Conservation (phyloP, 2,329 filamentous ascomycete genomes). For the Bipolaris cookei region DNA sequence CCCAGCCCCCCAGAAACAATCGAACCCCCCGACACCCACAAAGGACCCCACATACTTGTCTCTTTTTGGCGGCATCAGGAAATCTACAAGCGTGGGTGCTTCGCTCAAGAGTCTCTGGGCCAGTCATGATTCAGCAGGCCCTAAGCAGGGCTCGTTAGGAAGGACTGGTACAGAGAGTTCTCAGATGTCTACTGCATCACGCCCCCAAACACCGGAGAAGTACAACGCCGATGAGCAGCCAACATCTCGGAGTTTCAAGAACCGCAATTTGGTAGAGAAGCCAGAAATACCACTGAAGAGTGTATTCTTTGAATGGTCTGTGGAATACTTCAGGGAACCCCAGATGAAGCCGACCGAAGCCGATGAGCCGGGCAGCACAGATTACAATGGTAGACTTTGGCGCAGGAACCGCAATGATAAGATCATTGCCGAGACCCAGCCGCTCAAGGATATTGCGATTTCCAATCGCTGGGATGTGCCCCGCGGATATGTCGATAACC, state of each 20-base stretch:
- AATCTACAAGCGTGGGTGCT: slow-evolving; percentile 69
- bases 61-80: slow-evolving; percentile 63
- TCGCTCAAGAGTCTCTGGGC: slow-evolving; percentile 68
- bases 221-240: slow-evolving; percentile 79
- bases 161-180: slow-evolving; percentile 64
- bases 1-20: slow-evolving; percentile 50
- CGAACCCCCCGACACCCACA: slow-evolving; percentile 57
- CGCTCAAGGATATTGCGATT: slow-evolving; percentile 86
- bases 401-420: slow-evolving; percentile 88
- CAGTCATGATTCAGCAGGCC: slow-evolving; percentile 40
- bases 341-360: slow-evolving; percentile 97
- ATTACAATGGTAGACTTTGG: slow-evolving; percentile 96
- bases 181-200: slow-evolving; percentile 73
- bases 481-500: slow-evolving; percentile 83
- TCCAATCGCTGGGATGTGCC: slow-evolving; percentile 86
- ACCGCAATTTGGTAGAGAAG: slow-evolving; percentile 63
- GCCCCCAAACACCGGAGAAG: slow-evolving; percentile 64
- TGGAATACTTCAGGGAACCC: slow-evolving; percentile 95
- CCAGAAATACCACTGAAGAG: slow-evolving; percentile 78
- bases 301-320: slow-evolving; percentile 91
- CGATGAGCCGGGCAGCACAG: slow-evolving; percentile 92
- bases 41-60: slow-evolving; percentile 65
- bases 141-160: slow-evolving; percentile 35
- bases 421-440: slow-evolving; percentile 91
- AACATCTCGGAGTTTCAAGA: slow-evolving; percentile 75